Base-by-base conservation (phyloP, 768 basidiomycete species). In the Phanerochaete sordida region DNA sequence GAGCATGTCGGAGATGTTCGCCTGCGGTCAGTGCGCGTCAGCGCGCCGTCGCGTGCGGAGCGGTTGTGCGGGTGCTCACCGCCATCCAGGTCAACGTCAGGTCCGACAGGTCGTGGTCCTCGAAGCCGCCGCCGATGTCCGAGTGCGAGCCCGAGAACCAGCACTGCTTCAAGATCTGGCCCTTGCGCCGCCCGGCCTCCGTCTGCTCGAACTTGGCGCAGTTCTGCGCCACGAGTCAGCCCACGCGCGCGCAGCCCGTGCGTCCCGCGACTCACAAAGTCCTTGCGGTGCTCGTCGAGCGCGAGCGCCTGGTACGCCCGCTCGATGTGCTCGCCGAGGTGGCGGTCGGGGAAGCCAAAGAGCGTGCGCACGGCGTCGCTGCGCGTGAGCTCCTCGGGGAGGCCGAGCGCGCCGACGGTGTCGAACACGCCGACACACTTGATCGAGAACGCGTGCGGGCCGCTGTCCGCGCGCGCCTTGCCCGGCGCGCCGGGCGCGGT, bases 391-490 rank as follows among this genome's bases (percentile, higher is more conserved):
- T 89, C 88, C 65, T 85, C 85, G 1, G 89, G 89, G 16, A 91
- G 71, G 11, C 88, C 88, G 28, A 88, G 69, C 12, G 87, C 80
- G 15, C 87, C 87, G n/a, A 90, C 89, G 5, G 89, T 91, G 65
- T 91, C 89, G 66, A 86, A 91, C 21, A 91, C 87, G 1, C 88
- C 88, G 56, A 91, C 65, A 62, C 86, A 90, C 88, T 88, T 88
- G 62, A 91, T 70, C 3, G 83, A 80, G 69, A 89, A 91, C 13
- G 69, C 73, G 50, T 76, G 70, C 0, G 76, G 67, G 57, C 80
- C 77, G 12, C 75, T 75, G 62, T 78, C 70, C 9, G 79, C 84
- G 47, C 87, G 79, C 59, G 59, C 54, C 66, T 80, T 85, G 24
- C 88, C 87, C 30, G 71, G 78, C 16, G 86, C 80, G 28, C 75